These are phyloP conservation scores for Cystobasidium sp. DNA, from an alignment of 1,284 basidiomycete species.

Conservation along the genomic window DNA sequence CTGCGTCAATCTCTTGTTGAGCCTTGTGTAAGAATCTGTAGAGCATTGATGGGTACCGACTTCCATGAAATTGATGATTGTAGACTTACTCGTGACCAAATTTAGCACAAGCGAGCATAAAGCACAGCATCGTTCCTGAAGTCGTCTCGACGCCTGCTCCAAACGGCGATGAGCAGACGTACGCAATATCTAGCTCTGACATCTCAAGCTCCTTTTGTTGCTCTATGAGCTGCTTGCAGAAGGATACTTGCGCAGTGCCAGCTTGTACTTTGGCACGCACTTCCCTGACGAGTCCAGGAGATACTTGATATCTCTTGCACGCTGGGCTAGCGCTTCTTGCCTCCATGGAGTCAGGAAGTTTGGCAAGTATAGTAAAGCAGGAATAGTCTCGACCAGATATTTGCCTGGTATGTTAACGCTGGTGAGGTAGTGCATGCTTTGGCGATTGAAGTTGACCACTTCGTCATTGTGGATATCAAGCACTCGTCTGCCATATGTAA, in stretches of 20 bases:
- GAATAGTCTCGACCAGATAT: conserved; percentile 63
- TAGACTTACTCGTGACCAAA: conserved; percentile 52
- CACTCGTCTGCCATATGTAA: conserved; percentile 59
- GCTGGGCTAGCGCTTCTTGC: conserved; percentile 50
- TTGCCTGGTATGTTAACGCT: conserved; percentile 61
- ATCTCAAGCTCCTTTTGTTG: conserved; percentile 60
- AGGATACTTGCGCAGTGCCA: conserved; percentile 60
- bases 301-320: conserved; percentile 60
- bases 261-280: conserved; percentile 61
- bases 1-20: conserved; percentile 44
- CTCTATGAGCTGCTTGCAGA: conserved; percentile 60
- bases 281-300: conserved; percentile 60
- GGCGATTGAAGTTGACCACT: conserved; percentile 43
- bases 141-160: conserved; percentile 63
- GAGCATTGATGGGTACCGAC: too few species aligned
- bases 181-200: conserved; percentile 62
- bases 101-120: conserved; percentile 47
- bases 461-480: conserved; percentile 44
- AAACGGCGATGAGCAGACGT: conserved; percentile 61
- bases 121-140: conserved; percentile 44
- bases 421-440: conserved; percentile 43
- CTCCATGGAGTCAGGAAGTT: conserved; percentile 46
- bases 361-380: conserved; percentile 63
- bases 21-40: conserved; percentile 56
- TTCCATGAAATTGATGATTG: too few species aligned